Conservation (phyloP, 805 yeast species). For the Ascoidea tarda region DNA sequence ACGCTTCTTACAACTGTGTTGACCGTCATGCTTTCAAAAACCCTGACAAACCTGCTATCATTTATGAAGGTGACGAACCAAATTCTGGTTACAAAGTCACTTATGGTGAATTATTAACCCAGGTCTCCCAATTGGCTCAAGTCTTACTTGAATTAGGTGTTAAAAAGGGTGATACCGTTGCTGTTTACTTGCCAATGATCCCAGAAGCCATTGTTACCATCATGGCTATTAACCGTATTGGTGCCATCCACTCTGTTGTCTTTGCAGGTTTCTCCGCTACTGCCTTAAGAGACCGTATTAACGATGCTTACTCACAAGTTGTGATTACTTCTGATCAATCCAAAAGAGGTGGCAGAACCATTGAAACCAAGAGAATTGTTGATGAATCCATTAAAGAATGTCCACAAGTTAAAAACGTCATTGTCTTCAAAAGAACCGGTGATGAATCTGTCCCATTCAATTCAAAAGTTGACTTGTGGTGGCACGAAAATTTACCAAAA, state of each 20-base stretch:
- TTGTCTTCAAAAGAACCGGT: slow-evolving; percentile 67
- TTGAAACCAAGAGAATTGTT: slow-evolving; percentile 68
- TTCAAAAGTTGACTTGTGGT: slow-evolving; percentile 56
- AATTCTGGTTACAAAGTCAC: slow-evolving; percentile 47
- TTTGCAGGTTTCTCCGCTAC: slow-evolving; percentile 77
- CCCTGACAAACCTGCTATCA: slow-evolving; percentile 62
- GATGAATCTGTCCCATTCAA: slow-evolving; percentile 34
- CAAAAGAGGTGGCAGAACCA: slow-evolving; percentile 70
- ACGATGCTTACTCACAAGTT: slow-evolving; percentile 56
- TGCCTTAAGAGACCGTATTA: slow-evolving; percentile 56
- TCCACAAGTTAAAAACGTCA: slow-evolving; percentile 53
- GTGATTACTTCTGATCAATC: slow-evolving; percentile 76
- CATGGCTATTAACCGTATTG: slow-evolving; percentile 67
- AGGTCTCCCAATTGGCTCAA: slow-evolving; percentile 61
- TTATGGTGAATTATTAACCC: slow-evolving; percentile 55
- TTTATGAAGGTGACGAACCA: slow-evolving; percentile 75
- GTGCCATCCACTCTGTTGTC: slow-evolving; percentile 76
- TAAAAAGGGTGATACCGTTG: slow-evolving; percentile 73
- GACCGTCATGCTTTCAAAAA: slow-evolving; percentile 64
- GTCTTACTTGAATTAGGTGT: slow-evolving; percentile 54
- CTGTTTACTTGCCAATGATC: slow-evolving; percentile 78
- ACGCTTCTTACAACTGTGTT: slow-evolving; percentile 70
- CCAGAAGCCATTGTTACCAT: slow-evolving; percentile 66
- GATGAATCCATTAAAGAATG: slow-evolving; percentile 63
- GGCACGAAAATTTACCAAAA: slow-evolving; percentile 58